phyloP scores from a whole-genome alignment of 768 basidiomycete genomes.

The Boletellus sp. region DNA sequence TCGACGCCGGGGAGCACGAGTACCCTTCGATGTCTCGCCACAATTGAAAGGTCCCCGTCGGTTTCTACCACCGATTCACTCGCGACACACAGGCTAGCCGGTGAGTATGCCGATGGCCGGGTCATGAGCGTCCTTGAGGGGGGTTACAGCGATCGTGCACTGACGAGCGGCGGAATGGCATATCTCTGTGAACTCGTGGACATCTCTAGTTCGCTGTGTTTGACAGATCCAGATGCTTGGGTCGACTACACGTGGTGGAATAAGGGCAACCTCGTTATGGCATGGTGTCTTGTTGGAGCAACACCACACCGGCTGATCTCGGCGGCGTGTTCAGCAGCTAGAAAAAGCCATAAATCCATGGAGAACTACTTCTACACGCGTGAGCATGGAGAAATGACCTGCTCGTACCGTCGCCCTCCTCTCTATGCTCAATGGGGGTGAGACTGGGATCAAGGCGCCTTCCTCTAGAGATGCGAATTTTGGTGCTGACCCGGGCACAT shows the following conservation, averaged over 20 bases:
- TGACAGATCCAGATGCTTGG: not conserved
- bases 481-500: not conserved
- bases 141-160: slow-evolving; percentile 88
- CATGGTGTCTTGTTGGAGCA: slow-evolving; percentile 19
- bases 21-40: slow-evolving; percentile 89
- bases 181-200: slow-evolving; percentile 66
- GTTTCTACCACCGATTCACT: slow-evolving; percentile 84
- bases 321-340: slow-evolving; percentile 38
- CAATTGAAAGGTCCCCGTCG: slow-evolving; percentile 79
- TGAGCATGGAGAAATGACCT: slow-evolving; percentile 51
- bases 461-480: too few relatives aligned
- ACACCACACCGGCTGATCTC: not conserved
- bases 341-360: slow-evolving; percentile 64
- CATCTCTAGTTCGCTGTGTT: not conserved
- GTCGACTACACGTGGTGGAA: slow-evolving; percentile 64
- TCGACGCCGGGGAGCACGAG: slow-evolving; percentile 94
- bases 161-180: slow-evolving; percentile 80
- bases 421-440: slow-evolving; percentile 7
- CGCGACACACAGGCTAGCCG: slow-evolving; percentile 64
- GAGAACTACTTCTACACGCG: slow-evolving; percentile 36
- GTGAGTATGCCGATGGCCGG: slow-evolving; percentile 60
- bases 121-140: slow-evolving; percentile 91
- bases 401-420: slow-evolving; percentile 42
- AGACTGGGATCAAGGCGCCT: too few relatives aligned
- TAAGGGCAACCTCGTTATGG: slow-evolving; percentile 55